Base-by-base conservation (phyloP, 257 asterid species). In the Ehretia macrophylla region DNA sequence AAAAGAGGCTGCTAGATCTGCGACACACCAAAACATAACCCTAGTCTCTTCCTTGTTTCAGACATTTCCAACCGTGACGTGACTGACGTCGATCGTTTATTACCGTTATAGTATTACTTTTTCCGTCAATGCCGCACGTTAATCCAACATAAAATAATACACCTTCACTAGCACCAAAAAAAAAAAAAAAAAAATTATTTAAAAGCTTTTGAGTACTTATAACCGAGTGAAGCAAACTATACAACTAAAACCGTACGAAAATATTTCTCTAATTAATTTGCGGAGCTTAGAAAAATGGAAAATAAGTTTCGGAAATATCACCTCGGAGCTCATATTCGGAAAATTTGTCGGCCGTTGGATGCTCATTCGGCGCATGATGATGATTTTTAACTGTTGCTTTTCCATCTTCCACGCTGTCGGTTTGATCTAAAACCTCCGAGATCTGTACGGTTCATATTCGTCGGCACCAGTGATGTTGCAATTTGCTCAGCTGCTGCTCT, bases 81-180 rank as follows among this genome's bases (percentile, higher is more conserved):
- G 80, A 63, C 67, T 56, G 75, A 77, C 79, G 77, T 72, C 78
- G 45, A 39, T 67, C 58, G 70, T 65, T 54, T n/a, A 53, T 60
- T 64, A 55, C 72, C 70, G 76, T 70, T 62, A 53, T 58, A 37
- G 62, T 56, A 59, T 48, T 68, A 42, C 67, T 51, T 65, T 72
- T 57, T 72, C 87, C 79, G 80, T 79, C 78, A 52, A 69, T 14
- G 64, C 74, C 77, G 81, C 77, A 84, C 74, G 77, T 62, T 76
- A 71, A 72, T 37, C 59, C 23, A 59, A 60, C 46, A 58, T 20
- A 42, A 71, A 18, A 48, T 42, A 42, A 42, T 68, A 66, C 55
- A 56, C 65, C 66, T 20, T 64, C 67, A 60, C 72, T 40, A 37
- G 79, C 60, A 35, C 19, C 54, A 4, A 17, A 17, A 17, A 59